These are phyloP conservation scores for Hyphopichia fennica DNA, from an alignment of 1,139 yeast species.

Conservation along the genomic window DNA sequence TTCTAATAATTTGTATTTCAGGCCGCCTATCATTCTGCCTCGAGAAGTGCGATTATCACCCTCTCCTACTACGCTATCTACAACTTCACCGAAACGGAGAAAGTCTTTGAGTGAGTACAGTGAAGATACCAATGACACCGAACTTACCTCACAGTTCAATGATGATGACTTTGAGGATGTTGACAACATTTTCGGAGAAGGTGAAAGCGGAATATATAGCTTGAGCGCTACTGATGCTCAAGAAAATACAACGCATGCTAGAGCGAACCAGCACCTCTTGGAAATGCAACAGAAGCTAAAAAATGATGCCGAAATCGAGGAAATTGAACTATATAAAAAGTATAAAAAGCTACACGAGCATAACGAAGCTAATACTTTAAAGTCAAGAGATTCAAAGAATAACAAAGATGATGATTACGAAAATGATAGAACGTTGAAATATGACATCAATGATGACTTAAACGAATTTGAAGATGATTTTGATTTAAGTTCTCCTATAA, in stretches of 20 bases:
- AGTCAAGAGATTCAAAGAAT: slow-evolving; percentile 28
- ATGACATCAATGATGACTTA: slow-evolving; percentile 41
- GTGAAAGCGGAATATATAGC: slow-evolving; percentile 36
- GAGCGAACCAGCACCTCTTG: slow-evolving; percentile 16
- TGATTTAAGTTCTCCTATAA: slow-evolving; percentile 20
- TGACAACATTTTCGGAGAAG: slow-evolving; percentile 40
- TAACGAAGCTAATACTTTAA: slow-evolving; percentile 28
- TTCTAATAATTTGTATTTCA: neutral
- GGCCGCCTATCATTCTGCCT: slow-evolving; percentile 1
- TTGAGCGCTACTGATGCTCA: slow-evolving; percentile 10
- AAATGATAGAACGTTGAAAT: slow-evolving; percentile 35
- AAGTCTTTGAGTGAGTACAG: slow-evolving; percentile 36
- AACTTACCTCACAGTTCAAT: slow-evolving; percentile 39
- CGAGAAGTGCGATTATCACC: slow-evolving; percentile 12
- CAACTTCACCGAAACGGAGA: slow-evolving; percentile 22
- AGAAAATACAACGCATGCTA: slow-evolving; percentile 1
- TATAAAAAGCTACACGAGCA: slow-evolving; percentile 14
- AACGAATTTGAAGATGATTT: slow-evolving; percentile 43
- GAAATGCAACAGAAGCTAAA: slow-evolving; percentile 28
- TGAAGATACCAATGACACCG: slow-evolving; percentile 39
- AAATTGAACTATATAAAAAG: slow-evolving; percentile 24
- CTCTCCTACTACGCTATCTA: slow-evolving; percentile 22
- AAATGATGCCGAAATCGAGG: slow-evolving; percentile 37
- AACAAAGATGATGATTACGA: slow-evolving; percentile 27
- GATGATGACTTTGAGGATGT: slow-evolving; percentile 45